Base-by-base conservation (phyloP, 768 basidiomycete species). In the Hericium erinaceus region DNA sequence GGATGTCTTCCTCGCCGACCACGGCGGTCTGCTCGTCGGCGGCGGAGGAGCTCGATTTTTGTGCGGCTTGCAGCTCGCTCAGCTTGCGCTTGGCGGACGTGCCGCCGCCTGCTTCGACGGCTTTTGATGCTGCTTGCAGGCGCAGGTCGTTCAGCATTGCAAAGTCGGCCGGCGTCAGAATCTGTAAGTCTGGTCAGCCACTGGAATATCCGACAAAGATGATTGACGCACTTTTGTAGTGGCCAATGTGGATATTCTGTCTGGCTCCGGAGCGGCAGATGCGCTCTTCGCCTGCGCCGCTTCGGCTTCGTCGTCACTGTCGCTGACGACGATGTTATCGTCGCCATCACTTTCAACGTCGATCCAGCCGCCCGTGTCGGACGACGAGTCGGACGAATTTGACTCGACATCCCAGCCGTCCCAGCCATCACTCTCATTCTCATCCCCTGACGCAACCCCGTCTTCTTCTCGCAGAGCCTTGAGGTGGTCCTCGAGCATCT, bases 91-190 rank as follows among this genome's bases (percentile, higher is more conserved):
- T 97, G 3, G 92, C 85, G 39, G 79, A 83, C 18, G 82, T 74
- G 1, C 91, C 87, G 4, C 85, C 86, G 2, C 84, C 83, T 22
- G 70, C 71, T 66, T 91, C 83, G 6, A 89, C 84, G 0, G 82
- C 83, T 57, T 83, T 79, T 15, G 78, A 74, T 16, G 89, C 90
- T 0, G 87, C 90, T 72, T 92, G 79, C 52, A 92, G 78, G 2
- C 87, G 85, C 18, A 98, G 83, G 64, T 97, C 92, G 66, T 91
- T 89, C 54, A 98, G 77, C 54, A 97, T 71, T 0, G 89, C 89
- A 67, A 98, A 99, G 70, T 99, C 97, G 33, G 94, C 94, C 0
- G 97, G 97, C 0, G 97, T 98, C 46, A 98, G 81, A 65, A 99
- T 98, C 93, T 97, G 63, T 22, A 44, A n/a, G 10, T 28, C 51